Evolutionary conservation across 495 filamentous ascomycete species (phyloP).

Genomic region (Penicillium canariense): DNA sequence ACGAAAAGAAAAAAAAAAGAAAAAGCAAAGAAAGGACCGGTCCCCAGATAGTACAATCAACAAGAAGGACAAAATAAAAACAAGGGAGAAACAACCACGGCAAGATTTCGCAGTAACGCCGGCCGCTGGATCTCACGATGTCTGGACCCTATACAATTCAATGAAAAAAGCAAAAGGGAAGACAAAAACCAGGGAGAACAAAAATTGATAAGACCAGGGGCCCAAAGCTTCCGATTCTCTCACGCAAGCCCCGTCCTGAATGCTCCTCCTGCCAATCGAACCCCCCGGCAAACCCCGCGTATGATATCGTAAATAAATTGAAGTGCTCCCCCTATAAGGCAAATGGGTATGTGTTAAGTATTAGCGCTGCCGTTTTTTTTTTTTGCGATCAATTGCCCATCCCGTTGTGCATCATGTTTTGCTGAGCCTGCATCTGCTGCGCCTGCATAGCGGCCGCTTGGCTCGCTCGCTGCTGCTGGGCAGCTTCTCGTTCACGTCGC

Average conservation of each 20-base stretch:
- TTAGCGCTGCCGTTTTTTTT: background rate
- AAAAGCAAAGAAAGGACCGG: conserved; percentile 10
- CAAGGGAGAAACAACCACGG: conserved; percentile 8
- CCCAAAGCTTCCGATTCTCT: background rate
- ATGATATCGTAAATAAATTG: conserved; percentile 3
- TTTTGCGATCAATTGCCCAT: conserved; percentile 35
- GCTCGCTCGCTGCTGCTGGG: conserved; percentile 38
- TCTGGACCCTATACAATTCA: conserved; percentile 25
- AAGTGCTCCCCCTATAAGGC: background rate
- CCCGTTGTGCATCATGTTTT: conserved; percentile 49
- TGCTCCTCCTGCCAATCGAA: background rate
- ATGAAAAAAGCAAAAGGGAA: conserved; percentile 8
- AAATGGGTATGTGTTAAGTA: background rate
- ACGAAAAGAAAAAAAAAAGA: conserved; percentile 9
- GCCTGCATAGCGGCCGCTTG: conserved; percentile 30
- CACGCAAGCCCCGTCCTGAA: background rate
- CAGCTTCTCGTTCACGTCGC: conserved; percentile 37
- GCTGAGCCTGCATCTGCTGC: conserved; percentile 47
- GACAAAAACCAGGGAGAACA: conserved; percentile 2
- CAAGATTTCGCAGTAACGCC: conserved; percentile 22
- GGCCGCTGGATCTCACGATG: conserved; percentile 18
- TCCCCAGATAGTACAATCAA: conserved; percentile 26
- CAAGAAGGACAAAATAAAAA: conserved; percentile 11
- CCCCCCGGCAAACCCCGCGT: conserved; percentile 1
- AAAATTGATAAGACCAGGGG: background rate